These are phyloP conservation scores for Mycosphaerelloides madeirae DNA, from an alignment of 2,329 filamentous ascomycete genomes.

Conservation along the genomic window DNA sequence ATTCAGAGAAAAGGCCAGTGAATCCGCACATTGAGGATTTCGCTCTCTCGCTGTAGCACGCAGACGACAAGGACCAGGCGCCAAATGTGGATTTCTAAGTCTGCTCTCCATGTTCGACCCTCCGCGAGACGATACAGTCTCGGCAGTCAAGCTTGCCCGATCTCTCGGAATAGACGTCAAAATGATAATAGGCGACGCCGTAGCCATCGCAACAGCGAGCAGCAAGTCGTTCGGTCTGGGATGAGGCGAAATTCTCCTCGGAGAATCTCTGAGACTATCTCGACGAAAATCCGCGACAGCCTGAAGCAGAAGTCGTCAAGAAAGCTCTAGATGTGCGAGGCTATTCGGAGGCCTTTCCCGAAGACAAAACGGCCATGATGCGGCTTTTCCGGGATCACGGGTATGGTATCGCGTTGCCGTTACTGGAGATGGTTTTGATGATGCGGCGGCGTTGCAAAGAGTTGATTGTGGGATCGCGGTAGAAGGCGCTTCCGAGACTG, in stretches of 20 bases:
- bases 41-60: constrained; percentile 74
- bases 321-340: too few relatives aligned
- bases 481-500: constrained; percentile 68
- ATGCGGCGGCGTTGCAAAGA: constrained; percentile 69
- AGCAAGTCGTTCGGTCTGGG: constrained; percentile 76
- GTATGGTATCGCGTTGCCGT: constrained; percentile 68
- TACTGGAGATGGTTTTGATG: constrained; percentile 72
- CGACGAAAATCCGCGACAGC: constrained; percentile 66
- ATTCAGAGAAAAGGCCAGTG: constrained; percentile 68
- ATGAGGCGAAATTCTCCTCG: constrained; percentile 74
- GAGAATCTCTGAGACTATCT: constrained; percentile 72
- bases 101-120: constrained; percentile 78
- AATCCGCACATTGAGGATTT: constrained; percentile 76
- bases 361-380: constrained; percentile 72
- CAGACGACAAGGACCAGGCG: constrained; percentile 70
- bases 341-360: constrained; percentile 69
- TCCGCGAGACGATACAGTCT: constrained; percentile 71
- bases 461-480: constrained; percentile 70
- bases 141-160: constrained; percentile 72
- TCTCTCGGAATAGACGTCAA: constrained; percentile 72
- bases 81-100: constrained; percentile 68
- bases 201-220: constrained; percentile 74
- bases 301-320: constrained; percentile 70
- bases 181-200: constrained; percentile 77
- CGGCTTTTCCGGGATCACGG: constrained; percentile 71